Base-by-base conservation (phyloP, 768 basidiomycete genomes). In the Amanita thiersii region DNA sequence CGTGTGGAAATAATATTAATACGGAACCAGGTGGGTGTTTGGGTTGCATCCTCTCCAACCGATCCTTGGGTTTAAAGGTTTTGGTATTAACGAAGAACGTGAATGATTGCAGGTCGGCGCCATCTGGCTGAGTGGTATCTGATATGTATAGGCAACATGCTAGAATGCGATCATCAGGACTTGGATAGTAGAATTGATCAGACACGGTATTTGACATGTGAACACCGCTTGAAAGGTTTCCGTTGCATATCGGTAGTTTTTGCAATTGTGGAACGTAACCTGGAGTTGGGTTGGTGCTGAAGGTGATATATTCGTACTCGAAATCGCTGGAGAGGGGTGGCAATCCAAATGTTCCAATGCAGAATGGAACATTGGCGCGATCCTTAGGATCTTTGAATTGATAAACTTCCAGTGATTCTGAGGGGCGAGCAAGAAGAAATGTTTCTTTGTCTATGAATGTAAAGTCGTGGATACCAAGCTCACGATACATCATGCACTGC, bases 241-340 rank as follows among this genome's bases (percentile, higher is more conserved):
- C n/a, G n/a, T n/a, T n/a, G n/a, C n/a, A n/a, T n/a, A n/a, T n/a
- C n/a, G n/a, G n/a, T n/a, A n/a, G n/a, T n/a, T 41, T 37, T 29
- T 41, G 35, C 4, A 50, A 42, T n/a, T 44, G 46, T 14, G 68
- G 68, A 1, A 64, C 54, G 35, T 62, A 65, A 9, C 66, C 68
- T 4, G 72, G 68, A 12, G 67, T 56, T 3, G 73, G 70, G 45
- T 74, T 74, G 47, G 65, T 69, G 53, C 70, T 72, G 61, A 73
- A 66, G 37, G 70, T 70, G 30, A 73, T 72, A 43, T 74, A 72
- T 68, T 70, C 74, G 47, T 73, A 76, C 51, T 62, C 60, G 47
- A 67, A 72, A 4, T 64, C 68, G 3, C 59, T 55, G 23, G 65
- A 60, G 9, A 75, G 61, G 3, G 59, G 56, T 1, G 73, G 73